Percentiles rank a stretch among this genome's conserved stretches.
phyloP scores from a whole-genome alignment of 805 yeast species.

The Lachancea meyersii region DNA sequence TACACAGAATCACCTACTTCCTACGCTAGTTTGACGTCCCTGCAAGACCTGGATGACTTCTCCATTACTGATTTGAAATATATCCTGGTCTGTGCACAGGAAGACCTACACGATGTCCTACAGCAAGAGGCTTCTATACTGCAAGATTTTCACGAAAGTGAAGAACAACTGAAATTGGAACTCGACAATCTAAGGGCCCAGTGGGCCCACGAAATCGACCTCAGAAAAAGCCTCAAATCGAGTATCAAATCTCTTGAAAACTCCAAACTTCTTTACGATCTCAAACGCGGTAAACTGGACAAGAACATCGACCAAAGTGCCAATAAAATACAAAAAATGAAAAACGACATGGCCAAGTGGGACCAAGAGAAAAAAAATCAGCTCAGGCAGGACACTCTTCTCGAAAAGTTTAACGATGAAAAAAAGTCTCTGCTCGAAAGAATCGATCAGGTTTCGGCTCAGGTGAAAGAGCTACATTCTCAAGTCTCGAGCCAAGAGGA shows the following conservation, averaged over 20 bases:
- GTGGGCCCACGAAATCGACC: slow-evolving; percentile 31
- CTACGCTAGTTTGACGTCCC: slow-evolving; percentile 24
- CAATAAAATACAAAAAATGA: slow-evolving; percentile 25
- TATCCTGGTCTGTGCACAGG: slow-evolving; percentile 30
- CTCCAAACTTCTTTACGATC: slow-evolving; percentile 28
- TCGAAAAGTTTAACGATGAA: slow-evolving; percentile 12
- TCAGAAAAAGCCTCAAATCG: slow-evolving; percentile 29
- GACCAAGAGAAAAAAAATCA: slow-evolving; percentile 15
- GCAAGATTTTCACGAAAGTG: slow-evolving; percentile 29
- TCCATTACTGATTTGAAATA: slow-evolving; percentile 30
- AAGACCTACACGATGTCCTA: slow-evolving; percentile 31
- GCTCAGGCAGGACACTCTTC: slow-evolving; percentile 13
- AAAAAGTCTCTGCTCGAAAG: slow-evolving; percentile 10
- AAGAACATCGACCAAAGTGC: slow-evolving; percentile 24
- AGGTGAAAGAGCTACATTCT: slow-evolving; percentile 16
- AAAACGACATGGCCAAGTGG: slow-evolving; percentile 28
- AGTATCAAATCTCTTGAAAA: slow-evolving; percentile 32
- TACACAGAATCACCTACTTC: slow-evolving; percentile 13
- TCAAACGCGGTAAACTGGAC: slow-evolving; percentile 26
- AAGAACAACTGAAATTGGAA: slow-evolving; percentile 25
- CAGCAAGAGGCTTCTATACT: slow-evolving; percentile 22
- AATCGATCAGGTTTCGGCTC: slow-evolving; percentile 10
- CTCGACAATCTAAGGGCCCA: slow-evolving; percentile 28
- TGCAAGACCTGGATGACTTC: slow-evolving; percentile 27
- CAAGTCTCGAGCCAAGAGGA: slow-evolving; percentile 19